Evolutionary conservation across 768 basidiomycete species (phyloP).

Genomic region (Stropharia rugosoannulata): DNA sequence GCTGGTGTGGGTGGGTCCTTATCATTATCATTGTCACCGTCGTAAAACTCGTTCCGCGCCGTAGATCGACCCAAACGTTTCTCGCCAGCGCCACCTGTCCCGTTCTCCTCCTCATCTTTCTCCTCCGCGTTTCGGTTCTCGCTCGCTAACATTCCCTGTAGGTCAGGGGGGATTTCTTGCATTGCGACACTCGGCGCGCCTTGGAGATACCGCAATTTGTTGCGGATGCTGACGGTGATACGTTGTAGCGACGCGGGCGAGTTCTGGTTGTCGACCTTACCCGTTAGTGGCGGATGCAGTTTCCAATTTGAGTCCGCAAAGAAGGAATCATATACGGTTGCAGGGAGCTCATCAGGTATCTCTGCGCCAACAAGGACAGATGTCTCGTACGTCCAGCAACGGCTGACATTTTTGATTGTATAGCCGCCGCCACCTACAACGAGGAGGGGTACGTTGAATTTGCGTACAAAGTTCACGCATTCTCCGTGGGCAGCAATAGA

Average conservation of each 20-base stretch:
- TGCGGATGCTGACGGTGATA: conserved; percentile 82
- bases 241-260: conserved; percentile 78
- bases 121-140: conserved; percentile 71
- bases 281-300: conserved; percentile 89
- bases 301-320: conserved; percentile 92
- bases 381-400: conserved; percentile 99
- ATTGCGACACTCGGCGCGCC: conserved; percentile 96
- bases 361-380: conserved; percentile 83
- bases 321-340: conserved; percentile 89
- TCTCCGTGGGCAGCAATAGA: conserved; percentile 98
- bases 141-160: conserved; percentile 73
- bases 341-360: conserved; percentile 85
- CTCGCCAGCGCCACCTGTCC: conserved; percentile 57
- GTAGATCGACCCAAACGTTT: conserved; percentile 49
- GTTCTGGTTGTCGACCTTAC: conserved; percentile 93
- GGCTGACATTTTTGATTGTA: conserved; percentile 93
- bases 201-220: conserved; percentile 87
- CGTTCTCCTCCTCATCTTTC: conserved; percentile 69
- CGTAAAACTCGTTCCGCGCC: conserved; percentile 70
- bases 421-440: conserved; percentile 96
- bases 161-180: conserved; percentile 94
- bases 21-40: conserved; percentile 71
- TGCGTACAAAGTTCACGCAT: conserved; percentile 95
- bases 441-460: conserved; percentile 86
- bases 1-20: conserved; percentile 27